Evolutionary conservation across 129 eudicot genomes (phyloP).

Genomic region (sunflower (Helianthus annuus)): DNA sequence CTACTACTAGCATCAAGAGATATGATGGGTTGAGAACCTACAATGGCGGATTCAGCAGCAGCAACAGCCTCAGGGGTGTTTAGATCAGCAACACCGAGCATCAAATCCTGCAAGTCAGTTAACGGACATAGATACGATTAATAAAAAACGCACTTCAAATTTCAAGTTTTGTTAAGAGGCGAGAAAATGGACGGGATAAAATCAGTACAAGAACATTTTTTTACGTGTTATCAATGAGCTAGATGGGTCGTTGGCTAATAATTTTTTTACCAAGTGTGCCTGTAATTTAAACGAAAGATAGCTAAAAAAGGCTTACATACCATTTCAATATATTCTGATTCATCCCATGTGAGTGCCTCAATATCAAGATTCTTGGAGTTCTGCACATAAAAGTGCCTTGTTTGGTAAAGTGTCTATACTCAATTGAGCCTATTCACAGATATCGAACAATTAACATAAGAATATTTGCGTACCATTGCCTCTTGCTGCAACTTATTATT

Average conservation of each 20-base stretch:
- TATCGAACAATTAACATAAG: not conserved
- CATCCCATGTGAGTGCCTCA: slow-evolving; percentile 68
- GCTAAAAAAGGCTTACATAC: slow-evolving; percentile 27
- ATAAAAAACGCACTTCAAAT: not conserved
- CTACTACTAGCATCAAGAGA: slow-evolving; percentile 32
- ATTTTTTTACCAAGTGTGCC: not conserved
- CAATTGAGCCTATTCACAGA: not conserved
- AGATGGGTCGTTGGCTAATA: not conserved
- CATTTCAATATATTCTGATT: slow-evolving; percentile 84
- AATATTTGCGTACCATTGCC: slow-evolving; percentile 45
- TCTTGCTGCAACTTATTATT: slow-evolving; percentile 64
- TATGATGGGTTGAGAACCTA: slow-evolving; percentile 53
- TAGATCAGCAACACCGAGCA: slow-evolving; percentile 92
- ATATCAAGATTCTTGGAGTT: slow-evolving; percentile 65
- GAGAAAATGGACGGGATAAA: not conserved
- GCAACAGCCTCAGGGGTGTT: slow-evolving; percentile 88
- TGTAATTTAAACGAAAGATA: not conserved
- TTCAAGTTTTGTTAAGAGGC: not conserved
- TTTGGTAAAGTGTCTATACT: slow-evolving; percentile 9
- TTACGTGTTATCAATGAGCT: not conserved
- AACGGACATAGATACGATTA: not conserved
- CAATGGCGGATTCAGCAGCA: slow-evolving; percentile 85
- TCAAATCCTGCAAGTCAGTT: slow-evolving; percentile 56
- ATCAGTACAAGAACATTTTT: not conserved
- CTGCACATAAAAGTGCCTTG: slow-evolving; percentile 35